Conservation (phyloP, 768 basidiomycete species). For the Kondoa subrosea region DNA sequence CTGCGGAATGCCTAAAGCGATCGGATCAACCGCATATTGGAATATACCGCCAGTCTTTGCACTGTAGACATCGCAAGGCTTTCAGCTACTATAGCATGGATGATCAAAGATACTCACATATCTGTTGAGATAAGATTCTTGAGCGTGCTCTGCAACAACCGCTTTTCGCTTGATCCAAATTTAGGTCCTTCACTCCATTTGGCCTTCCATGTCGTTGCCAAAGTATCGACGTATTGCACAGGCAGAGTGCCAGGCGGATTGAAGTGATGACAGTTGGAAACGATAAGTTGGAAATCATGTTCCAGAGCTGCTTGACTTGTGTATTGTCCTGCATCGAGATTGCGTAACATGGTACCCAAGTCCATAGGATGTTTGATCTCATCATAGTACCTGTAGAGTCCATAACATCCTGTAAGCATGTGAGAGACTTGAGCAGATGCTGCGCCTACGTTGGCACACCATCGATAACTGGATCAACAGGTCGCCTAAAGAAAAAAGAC, state of each 20-base stretch:
- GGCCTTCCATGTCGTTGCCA: constrained; percentile 60
- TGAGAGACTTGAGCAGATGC: background rate
- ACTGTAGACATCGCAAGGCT: background rate
- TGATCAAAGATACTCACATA: constrained; percentile 15
- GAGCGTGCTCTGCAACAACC: constrained; percentile 53
- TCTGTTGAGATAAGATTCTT: constrained; percentile 52
- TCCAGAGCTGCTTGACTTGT: constrained; percentile 63
- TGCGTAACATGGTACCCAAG: constrained; percentile 58
- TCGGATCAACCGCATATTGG: constrained; percentile 67
- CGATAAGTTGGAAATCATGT: constrained; percentile 62
- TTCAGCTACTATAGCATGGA: constrained; percentile 1
- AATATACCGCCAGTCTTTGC: constrained; percentile 35
- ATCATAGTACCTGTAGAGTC: constrained; percentile 54
- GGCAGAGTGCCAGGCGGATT: constrained; percentile 70
- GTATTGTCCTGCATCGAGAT: constrained; percentile 50
- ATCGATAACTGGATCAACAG: constrained; percentile 66
- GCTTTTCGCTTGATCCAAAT: constrained; percentile 61
- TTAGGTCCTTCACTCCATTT: constrained; percentile 71
- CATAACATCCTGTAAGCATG: background rate
- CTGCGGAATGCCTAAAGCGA: constrained; percentile 59
- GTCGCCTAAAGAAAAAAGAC: constrained; percentile 53
- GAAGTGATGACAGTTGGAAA: constrained; percentile 79
- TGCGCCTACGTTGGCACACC: constrained; percentile 86
- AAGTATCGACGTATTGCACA: constrained; percentile 48
- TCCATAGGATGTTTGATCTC: constrained; percentile 91